Evolutionary conservation across 768 basidiomycete genomes (phyloP), one percentile per base, ranked within the genome.

Genomic region (Boletus edulis): DNA sequence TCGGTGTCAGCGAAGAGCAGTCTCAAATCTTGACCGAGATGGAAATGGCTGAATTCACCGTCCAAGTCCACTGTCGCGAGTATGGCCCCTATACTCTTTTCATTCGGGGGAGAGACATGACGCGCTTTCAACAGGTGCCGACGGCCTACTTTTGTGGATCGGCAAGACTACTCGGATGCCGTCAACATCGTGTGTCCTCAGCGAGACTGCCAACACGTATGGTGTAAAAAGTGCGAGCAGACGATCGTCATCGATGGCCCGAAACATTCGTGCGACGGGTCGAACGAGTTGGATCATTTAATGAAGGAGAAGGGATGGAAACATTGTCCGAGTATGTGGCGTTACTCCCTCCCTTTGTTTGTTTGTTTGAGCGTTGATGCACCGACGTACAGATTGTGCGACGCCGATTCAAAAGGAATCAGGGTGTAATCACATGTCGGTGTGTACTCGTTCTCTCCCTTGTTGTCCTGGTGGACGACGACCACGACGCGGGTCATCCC

Each of bases 181-280:
- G 65, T 67, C 32, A 72, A 75, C 22, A 67, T 87, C 35, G 64
- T 69, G 12, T 87, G 86, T 55, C 83, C 82, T 4, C 62, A 78
- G 32, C 70, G 64, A 0, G 65, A 67, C 17, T 87, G 85, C 52
- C 62, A 67, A 1, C 68, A 82, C 58, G 69, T 74, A 8, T 87
- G 85, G 86, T 87, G 85, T 67, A 86, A 81, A 68, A 67, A 67
- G 31, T 87, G 85, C 67, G 78, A 77, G 29, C 78, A 81, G 52
- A 40, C 67, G 57, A 56, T 75, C 47, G 51, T 57, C 7, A 20
- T 68, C 12, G 69, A 65, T 17, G 76, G 73, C 7, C 75, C 73
- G 13, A 68, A 71, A 51, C 82, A 85, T 63, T 81, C 81, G 0
- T 87, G 85, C 64, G 84, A 85, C 53, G 83, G 81, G 5, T 73